Evolutionary conservation across 2,329 filamentous ascomycete species (phyloP).

Genomic region (Diaporthe destruens): DNA sequence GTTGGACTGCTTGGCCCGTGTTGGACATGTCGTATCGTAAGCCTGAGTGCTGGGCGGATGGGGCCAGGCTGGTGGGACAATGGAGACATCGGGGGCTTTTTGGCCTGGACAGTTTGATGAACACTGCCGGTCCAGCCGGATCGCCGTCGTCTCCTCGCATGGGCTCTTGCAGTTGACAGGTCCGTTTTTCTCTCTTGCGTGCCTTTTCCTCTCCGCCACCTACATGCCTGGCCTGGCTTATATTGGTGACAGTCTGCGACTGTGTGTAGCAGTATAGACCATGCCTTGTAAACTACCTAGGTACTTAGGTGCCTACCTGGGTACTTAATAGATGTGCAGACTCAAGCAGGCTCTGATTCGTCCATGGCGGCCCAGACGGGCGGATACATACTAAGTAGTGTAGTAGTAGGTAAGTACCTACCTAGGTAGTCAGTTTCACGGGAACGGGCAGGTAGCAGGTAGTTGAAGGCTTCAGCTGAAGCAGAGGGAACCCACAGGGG

Average conservation of each 20-base stretch:
- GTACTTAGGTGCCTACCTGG: too few relatives aligned
- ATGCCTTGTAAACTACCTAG: not conserved
- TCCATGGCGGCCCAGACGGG: slow-evolving; percentile 2
- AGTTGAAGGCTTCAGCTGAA: not conserved
- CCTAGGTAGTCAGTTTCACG: slow-evolving; percentile 9
- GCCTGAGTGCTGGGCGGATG: slow-evolving; percentile 3
- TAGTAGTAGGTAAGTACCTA: too few relatives aligned
- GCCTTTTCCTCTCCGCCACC: not conserved
- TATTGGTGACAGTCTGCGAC: not conserved
- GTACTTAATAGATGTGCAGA: too few relatives aligned
- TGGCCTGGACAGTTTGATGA: slow-evolving; percentile 22
- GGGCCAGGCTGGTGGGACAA: slow-evolving; percentile 19
- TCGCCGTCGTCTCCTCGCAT: slow-evolving; percentile 12
- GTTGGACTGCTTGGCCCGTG: slow-evolving; percentile 4
- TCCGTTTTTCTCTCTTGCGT: not conserved
- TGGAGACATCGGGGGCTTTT: slow-evolving; percentile 14
- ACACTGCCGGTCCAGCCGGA: slow-evolving; percentile 17
- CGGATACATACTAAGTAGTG: not conserved
- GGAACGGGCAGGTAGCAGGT: slow-evolving; percentile 3
- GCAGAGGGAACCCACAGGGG: slow-evolving; percentile 17
- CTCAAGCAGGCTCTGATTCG: not conserved
- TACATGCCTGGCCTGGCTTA: not conserved
- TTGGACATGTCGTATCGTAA: slow-evolving; percentile 20
- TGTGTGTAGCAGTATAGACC: too few relatives aligned
- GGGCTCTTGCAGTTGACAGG: slow-evolving; percentile 6